Conservation (phyloP, 331 rosid species). For the Pyracantha coccinea region DNA sequence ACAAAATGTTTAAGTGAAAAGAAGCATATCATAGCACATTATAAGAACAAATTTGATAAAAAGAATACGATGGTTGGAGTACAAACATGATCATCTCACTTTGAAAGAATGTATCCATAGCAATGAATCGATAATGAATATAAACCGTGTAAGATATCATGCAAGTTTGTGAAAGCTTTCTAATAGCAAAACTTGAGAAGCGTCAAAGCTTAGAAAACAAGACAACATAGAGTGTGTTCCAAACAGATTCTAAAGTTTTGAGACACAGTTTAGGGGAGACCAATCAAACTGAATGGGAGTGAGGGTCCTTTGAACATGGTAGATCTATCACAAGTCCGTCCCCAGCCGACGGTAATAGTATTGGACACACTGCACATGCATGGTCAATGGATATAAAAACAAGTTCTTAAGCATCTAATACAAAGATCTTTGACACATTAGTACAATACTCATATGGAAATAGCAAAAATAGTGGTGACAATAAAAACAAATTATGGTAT, state of each 20-base stretch:
- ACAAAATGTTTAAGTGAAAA: not conserved
- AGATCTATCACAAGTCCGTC: not conserved
- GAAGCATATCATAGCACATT: not conserved
- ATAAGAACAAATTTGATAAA: not conserved
- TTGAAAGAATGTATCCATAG: not conserved
- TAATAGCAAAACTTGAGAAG: not conserved
- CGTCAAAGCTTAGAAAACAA: too few relatives aligned
- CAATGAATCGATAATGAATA: not conserved
- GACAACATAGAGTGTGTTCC: not conserved
- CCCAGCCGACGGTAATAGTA: not conserved
- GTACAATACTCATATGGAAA: not conserved
- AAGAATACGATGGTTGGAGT: not conserved
- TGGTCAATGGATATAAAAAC: not conserved
- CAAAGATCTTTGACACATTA: not conserved
- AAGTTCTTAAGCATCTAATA: not conserved
- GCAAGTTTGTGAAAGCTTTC: not conserved
- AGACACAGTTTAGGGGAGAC: not conserved
- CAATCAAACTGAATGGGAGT: not conserved
- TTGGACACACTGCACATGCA: not conserved
- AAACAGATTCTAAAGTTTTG: not conserved
- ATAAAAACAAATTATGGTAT: slow-evolving; percentile 6
- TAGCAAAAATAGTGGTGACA: not conserved
- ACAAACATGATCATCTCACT: not conserved
- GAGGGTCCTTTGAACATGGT: not conserved
- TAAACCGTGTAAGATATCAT: not conserved